Base-by-base conservation (phyloP, 441 rosid genomes). In the Geranium incanum region DNA sequence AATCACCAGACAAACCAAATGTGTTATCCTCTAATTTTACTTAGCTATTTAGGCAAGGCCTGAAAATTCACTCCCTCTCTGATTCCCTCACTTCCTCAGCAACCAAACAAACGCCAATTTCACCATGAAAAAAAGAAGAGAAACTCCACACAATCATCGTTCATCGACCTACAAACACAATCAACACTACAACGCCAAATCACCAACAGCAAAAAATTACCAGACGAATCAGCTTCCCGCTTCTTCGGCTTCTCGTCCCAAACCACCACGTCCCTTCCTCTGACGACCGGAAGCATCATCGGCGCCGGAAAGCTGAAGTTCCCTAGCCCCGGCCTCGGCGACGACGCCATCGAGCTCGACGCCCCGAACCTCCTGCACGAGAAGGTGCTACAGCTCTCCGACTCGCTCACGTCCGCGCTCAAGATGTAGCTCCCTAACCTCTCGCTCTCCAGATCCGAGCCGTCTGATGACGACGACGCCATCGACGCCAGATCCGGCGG, bases 391-490 rank as follows among this genome's bases (percentile, higher is more conserved):
- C 88, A 86, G 74, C 97, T 95, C 84, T 92, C 95, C 0, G 99
- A 92, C 85, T 95, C 97, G 69, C 97, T 92, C 78, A 95, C 81
- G 75, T 95, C 99, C 69, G 97, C 97, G 78, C 99, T 92, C 77
- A 92, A 75, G 68, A 93, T 86, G 85, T 95, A 95, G 69, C 96
- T 92, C 3, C 97, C 97, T 81, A 93, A 85, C 71, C 92, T 83
- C 76, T 88, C 96, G 71, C 92, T 88, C 79, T 59, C 82, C 82
- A 71, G 84, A 74, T 82, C 85, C 36, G 86, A 83, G 41, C 78
- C 86, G 66, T 90, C 95, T 67, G 86, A 95, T 0, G 93, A 88
- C 43, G 87, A 81, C 2, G 83, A 93, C 97, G 59, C 16, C 59
- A 92, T 88, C 62, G 69, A 4, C 18, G 18, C 65, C 3, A 73